phyloP scores from a whole-genome alignment of 441 rosid species.

The Eugenia klotzschiana region DNA sequence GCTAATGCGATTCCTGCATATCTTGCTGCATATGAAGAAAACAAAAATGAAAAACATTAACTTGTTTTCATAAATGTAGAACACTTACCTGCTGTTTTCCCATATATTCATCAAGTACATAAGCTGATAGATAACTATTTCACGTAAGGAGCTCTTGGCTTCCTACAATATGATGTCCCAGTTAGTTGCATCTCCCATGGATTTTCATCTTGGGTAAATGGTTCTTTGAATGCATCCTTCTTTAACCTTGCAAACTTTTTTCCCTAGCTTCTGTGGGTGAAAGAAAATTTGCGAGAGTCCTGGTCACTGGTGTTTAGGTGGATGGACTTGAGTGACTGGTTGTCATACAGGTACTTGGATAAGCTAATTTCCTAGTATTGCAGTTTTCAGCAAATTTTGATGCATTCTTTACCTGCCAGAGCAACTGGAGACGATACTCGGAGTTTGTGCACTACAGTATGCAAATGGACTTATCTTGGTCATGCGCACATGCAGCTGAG shows the following conservation, averaged over 20 bases:
- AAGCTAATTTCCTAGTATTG: slow-evolving; percentile 2
- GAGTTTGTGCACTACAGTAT: slow-evolving; percentile 89
- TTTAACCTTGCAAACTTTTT: neutral
- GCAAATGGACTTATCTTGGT: slow-evolving; percentile 97
- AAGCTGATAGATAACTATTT: neutral
- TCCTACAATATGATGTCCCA: neutral
- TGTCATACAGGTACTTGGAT: slow-evolving; percentile 56
- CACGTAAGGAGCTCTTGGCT: neutral
- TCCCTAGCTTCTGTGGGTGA: slow-evolving; percentile 89
- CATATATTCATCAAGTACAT: neutral
- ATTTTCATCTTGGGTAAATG: neutral
- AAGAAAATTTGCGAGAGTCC: slow-evolving; percentile 80
- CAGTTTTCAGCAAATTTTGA: neutral
- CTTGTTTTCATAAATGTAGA: neutral
- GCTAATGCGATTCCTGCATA: neutral
- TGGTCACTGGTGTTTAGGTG: slow-evolving; percentile 92
- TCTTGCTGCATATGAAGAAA: neutral
- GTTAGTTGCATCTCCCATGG: neutral
- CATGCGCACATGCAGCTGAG: slow-evolving; percentile 90
- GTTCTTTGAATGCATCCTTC: neutral
- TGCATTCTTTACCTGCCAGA: slow-evolving; percentile 17
- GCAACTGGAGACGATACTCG: slow-evolving; percentile 95
- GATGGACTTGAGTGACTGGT: slow-evolving; percentile 99
- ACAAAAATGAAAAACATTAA: neutral
- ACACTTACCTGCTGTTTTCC: neutral